Evolutionary conservation across 2,329 filamentous ascomycete species (phyloP), one percentile per base, ranked within the genome.

Genomic region (Alternaria sp.): DNA sequence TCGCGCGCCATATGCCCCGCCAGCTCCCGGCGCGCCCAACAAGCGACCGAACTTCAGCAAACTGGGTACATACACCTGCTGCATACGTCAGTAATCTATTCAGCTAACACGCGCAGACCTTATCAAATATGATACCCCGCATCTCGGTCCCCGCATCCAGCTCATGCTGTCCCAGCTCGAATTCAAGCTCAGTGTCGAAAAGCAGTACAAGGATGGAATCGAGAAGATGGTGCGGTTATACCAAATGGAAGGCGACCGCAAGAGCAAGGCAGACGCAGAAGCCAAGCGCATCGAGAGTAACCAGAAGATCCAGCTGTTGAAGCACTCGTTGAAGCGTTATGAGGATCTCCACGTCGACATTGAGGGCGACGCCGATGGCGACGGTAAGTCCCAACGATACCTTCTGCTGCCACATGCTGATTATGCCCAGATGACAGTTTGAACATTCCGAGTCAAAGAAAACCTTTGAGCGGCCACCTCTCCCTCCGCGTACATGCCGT

Each of bases 161-260:
- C 91, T 98, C 76, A 99, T 99, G 96, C 85, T 99, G 76, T 97
- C 96, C 51, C 96, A 99, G 81, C 90, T 99, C 68, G 93, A 98
- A 81, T 99, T 99, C 85, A 99, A 99, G 84, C 87, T 99, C 65
- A 97, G 96, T 70, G 96, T 99, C 26, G 96, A 99, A 80, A 97
- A 97, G 79, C 96, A 99, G 82, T 99, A 99, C 82, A 93, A 98
- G 70, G 96, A 97, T 77, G 96, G 96, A 66, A 96, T 99, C 72
- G 96, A 99, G 82, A 99, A 99, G 84, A 98, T 99, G 96, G 93
- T 97, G 50, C 93, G 96, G 79, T 86, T 99, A 36, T 99, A 99
- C 78, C 90, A 96, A 78, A 96, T 98, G 87, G 96, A 98, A 80
- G 95, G 96, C 28, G 96, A 99, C 78, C 90, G 94, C 72, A 97